Percentiles rank a stretch among this genome's conserved stretches.
Conservation (phyloP, 1,284 basidiomycete species). For the Pholiota adiposa region DNA sequence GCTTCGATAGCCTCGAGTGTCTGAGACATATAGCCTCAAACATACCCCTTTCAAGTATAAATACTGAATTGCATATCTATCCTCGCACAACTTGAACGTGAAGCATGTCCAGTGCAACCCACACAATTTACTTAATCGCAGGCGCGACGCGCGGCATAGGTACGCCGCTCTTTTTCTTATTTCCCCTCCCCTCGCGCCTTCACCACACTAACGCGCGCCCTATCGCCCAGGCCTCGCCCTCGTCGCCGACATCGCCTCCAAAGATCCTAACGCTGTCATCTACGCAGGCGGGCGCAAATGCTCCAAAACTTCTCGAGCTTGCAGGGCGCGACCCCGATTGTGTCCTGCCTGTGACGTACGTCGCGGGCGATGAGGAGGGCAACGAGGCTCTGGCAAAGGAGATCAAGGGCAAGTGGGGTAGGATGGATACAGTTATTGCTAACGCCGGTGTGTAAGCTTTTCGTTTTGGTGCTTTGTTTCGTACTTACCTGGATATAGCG, state of each 20-base stretch:
- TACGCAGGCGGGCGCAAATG: slow-evolving; percentile 5
- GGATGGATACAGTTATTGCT: slow-evolving; percentile 1
- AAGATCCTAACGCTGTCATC: not conserved
- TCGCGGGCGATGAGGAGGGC: not conserved
- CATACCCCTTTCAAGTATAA: too few species aligned
- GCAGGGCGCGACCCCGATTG: not conserved
- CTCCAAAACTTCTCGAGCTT: not conserved
- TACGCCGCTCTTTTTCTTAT: too few species aligned
- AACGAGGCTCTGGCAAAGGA: not conserved
- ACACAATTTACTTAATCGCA: not conserved
- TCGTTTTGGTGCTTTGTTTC: not conserved
- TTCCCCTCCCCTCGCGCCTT: not conserved
- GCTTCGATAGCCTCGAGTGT: too few species aligned
- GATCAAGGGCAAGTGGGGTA: not conserved
- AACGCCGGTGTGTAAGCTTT: not conserved
- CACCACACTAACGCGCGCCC: not conserved
- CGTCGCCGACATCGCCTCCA: not conserved
- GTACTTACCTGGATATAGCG: not conserved
- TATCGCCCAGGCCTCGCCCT: not conserved
- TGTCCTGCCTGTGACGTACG: not conserved
- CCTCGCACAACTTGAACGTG: too few species aligned
- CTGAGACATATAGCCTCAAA: too few species aligned
- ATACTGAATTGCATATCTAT: too few species aligned
- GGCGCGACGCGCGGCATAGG: not conserved
- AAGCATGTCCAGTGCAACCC: not conserved